Percentiles rank a stretch among this genome's conserved stretches.
Conservation (phyloP, 129 eudicot species). For the Logfia minima region DNA sequence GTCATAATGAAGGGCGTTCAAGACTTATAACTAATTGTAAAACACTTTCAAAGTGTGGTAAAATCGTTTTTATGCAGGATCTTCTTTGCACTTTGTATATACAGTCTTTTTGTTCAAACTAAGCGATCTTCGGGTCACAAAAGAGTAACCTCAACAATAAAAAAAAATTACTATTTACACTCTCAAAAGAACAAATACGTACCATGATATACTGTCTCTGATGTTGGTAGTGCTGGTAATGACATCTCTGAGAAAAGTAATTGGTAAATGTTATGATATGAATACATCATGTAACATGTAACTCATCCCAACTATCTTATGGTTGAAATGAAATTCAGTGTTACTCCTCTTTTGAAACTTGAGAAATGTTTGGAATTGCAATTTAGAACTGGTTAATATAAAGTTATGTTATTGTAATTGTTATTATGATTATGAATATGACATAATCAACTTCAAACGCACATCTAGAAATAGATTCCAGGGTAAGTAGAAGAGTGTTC, state of each 20-base stretch:
- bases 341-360: not conserved
- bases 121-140: not conserved
- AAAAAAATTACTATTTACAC: not conserved
- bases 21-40: not conserved
- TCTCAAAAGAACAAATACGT: not conserved
- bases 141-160: not conserved
- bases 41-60: not conserved
- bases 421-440: no score
- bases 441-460: no score
- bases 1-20: not conserved
- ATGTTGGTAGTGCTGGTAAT: slow-evolving; percentile 17
- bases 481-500: no score
- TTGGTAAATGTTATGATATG: not conserved
- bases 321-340: not conserved
- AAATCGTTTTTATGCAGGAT: not conserved
- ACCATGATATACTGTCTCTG: slow-evolving; percentile 21
- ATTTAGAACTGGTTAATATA: no score
- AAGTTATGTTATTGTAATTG: no score
- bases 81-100: not conserved
- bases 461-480: no score
- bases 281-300: not conserved
- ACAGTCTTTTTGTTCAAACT: not conserved
- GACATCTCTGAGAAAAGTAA: slow-evolving; percentile 10
- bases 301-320: not conserved
- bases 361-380: no score